A percentile compares a stretch with the other conserved stretches of the same genome.
Conservation (phyloP, 2,329 filamentous ascomycete genomes). For the Penicillium digitatum region DNA sequence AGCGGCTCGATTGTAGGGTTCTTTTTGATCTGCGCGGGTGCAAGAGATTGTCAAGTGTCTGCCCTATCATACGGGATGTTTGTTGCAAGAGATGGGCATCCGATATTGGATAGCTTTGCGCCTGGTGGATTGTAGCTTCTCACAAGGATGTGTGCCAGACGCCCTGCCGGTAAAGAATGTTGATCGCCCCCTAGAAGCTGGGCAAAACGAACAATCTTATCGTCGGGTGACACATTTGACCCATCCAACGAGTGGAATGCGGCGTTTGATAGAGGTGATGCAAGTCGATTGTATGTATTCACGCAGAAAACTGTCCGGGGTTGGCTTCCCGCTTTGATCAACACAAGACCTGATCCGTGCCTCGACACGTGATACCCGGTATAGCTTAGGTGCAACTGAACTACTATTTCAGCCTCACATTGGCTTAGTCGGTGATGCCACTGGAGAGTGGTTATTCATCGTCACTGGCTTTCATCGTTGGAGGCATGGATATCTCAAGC, state of each 20-base stretch:
- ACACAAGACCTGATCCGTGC: background rate
- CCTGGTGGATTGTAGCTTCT: slow-evolving; percentile 7
- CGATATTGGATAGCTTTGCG: slow-evolving; percentile 4
- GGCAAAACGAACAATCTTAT: background rate
- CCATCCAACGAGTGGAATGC: background rate
- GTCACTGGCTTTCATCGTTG: background rate
- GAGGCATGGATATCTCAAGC: no score
- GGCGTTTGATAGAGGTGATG: background rate
- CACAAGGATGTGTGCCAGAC: slow-evolving; percentile 4
- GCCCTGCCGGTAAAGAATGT: background rate
- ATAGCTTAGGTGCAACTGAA: background rate
- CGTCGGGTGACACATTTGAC: background rate
- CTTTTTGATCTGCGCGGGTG: background rate
- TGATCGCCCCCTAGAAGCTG: background rate
- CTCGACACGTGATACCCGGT: background rate
- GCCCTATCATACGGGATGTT: background rate
- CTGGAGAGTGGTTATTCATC: background rate
- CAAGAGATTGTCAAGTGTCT: background rate
- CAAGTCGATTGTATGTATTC: no score
- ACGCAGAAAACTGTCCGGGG: background rate
- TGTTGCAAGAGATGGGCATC: background rate
- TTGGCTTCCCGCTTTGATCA: background rate
- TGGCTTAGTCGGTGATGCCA: background rate
- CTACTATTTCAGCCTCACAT: background rate
- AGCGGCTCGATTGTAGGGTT: background rate